Evolutionary conservation across 495 filamentous ascomycete species (phyloP), one percentile per base, ranked within the genome.

Genomic region (Chaetomium tenue): DNA sequence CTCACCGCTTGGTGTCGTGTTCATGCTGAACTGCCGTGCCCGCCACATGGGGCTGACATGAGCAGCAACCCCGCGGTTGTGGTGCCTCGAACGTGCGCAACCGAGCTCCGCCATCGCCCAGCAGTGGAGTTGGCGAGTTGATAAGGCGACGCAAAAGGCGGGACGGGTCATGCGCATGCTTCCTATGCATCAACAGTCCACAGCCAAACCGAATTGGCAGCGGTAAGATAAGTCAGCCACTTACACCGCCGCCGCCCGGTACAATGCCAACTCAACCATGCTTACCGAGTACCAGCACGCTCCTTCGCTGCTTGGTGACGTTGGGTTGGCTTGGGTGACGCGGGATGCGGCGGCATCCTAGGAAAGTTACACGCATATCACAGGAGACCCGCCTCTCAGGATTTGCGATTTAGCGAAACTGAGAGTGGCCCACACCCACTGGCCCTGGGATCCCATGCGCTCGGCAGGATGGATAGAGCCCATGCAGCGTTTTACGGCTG

Each of bases 361-460:
- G 28, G 18, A 39, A 28, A 53, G 25, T 28, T 39, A 46, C 57
- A 33, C 55, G 55, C 57, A 37, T 56, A 61, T 56, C 57, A 23
- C 63, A 52, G 30, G 53, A 28, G 64, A 62, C 64, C 42, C 59
- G 59, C 64, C 64, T 58, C 64, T 62, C 64, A 66, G 64, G 64
- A 58, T 66, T 62, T 55, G 48, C 52, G 64, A 23, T 58, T 62
- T 62, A 23, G 59, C 64, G 59, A 61, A 58, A 59, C 60, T 51
- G 33, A 7, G 30, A n/a, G n/a, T 37, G 60, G 46, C 65, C 54
- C 54, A 51, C 63, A 47, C 28, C 42, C 26, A 11, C 2, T 9
- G 5, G 42, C 28, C 46, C 39, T 58, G 53, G 60, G 56, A 50
- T 57, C 61, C 65, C 65, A 63, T 59, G 65, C 44, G 22, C 39